Base-by-base conservation (phyloP, 2,329 filamentous ascomycete species). In the Diaporthe sp. region DNA sequence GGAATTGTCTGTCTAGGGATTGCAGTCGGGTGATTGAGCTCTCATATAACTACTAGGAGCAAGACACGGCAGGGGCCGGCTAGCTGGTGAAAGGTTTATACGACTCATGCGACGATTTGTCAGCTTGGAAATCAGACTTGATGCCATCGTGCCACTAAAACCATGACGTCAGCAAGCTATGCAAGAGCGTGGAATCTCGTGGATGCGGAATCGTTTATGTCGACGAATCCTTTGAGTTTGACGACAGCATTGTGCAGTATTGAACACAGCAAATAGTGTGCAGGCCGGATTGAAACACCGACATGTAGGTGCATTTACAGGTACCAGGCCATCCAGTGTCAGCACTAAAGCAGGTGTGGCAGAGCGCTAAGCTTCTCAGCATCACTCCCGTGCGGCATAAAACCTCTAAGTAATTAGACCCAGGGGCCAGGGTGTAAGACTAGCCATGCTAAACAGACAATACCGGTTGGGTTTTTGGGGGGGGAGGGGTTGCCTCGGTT, bases 41-140 rank as follows among this genome's bases (percentile, higher is more conserved):
- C 9, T n/a, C 17, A 13, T 5, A 7, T 53, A 31, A 31, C 31
- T 31, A 31, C 5, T 31, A 39, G 8, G 39, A 22, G 31, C 31
- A 37, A 12, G 15, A 19, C 22, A 19, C 8, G 12, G 12, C 7
- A 13, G 6, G 4, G 12, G 22, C 13, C 34, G 31, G 53, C 31
- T 42, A 28, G 49, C 65, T 42, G 34, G 39, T 13, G 42, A 22
- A 55, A n/a, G 65, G 42, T 69, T 55, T 69, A 55, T 69, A 17
- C 49, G 34, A 42, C 49, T 69, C 49, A n/a, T 34, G 46, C n/a
- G 4, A 22, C 34, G 34, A 69, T 69, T 69, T 69, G 65, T 69
- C 65, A 69, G 49, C 65, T 19, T 39, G 9, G 49, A 55, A 69
- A 22, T 28, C 53, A 15, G 65, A 53, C 22, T 68, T 68, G 46